Base-by-base conservation (phyloP, 2,329 filamentous ascomycete genomes). In the Fusarium sp. region DNA sequence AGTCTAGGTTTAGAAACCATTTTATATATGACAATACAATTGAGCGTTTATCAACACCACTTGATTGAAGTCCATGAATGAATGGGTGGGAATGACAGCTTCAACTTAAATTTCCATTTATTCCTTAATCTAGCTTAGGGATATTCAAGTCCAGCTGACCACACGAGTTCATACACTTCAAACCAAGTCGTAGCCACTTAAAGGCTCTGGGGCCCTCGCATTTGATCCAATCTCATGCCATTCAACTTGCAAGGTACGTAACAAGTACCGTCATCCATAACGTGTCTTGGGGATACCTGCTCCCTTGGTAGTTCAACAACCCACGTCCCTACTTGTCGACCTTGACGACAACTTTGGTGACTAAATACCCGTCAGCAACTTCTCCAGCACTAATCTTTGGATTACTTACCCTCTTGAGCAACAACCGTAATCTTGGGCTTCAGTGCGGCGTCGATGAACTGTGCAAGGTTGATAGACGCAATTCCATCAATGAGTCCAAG, bases 401-500 rank as follows among this genome's bases (percentile, higher is more conserved):
- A 12, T 19, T 9, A 59, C 67, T 53, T 50, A 72, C 69, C 56
- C 61, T 70, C 51, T 47, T 68, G 56, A 9, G 68, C 72, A 46
- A 75, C 69, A 35, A 66, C 50, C 4, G 60, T 61, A 41, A 75
- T 72, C 65, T 75, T 71, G 10, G 70, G 71, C 12, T 67, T 31
- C 41, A 72, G 26, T 6, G 56, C 61, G 19, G 58, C 59, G 29
- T 73, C 70, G 26, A 77, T 65, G 58, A 77, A 73, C 57, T 71
- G 64, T 24, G 60, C 67, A 19, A 76, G 54, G 50, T 74, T 68
- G 24, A 76, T 50, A 8, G 60, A 55, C 10, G 65, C 65, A 42
- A 76, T 55, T 12, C 55, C 61, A 38, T 68, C 58, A 34, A 75
- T 71, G 38, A 75, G 66, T 3, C 72, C 74, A 28, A 75, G 64